A percentile compares a stretch with the other conserved stretches of the same genome.
phyloP scores from a whole-genome alignment of 805 yeast genomes.

The Lipomyces mesembrius region DNA sequence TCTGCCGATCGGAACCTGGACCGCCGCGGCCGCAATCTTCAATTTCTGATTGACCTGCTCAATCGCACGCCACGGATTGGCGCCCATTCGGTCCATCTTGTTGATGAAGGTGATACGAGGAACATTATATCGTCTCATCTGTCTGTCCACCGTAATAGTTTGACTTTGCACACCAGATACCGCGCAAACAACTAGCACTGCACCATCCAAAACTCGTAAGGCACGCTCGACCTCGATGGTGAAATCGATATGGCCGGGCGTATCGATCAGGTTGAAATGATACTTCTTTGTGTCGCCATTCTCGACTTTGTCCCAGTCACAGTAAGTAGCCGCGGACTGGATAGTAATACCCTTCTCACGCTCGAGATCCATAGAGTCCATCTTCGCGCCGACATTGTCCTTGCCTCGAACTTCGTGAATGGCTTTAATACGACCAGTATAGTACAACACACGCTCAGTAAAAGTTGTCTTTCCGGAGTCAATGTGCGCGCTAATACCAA shows the following conservation, averaged over 20 bases:
- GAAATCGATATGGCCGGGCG: conserved; percentile 99
- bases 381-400: conserved; percentile 97
- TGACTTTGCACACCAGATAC: conserved; percentile 98
- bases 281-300: conserved; percentile 58
- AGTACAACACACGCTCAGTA: conserved; percentile 93
- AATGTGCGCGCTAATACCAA: conserved; percentile 97
- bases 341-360: conserved; percentile 98
- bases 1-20: conserved; percentile 96
- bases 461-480: conserved; percentile 98
- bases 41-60: conserved; percentile 87
- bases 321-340: conserved; percentile 98
- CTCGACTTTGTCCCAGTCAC: conserved; percentile 69
- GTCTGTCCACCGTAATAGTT: conserved; percentile 98
- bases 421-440: conserved; percentile 95
- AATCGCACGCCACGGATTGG: conserved; percentile 94
- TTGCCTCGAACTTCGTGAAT: conserved; percentile 92
- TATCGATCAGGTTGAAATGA: conserved; percentile 94
- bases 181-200: conserved; percentile 97
- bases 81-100: conserved; percentile 99
- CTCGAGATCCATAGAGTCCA: conserved; percentile 99
- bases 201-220: conserved; percentile 96
- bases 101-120: conserved; percentile 95
- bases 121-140: conserved; percentile 97
- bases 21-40: conserved; percentile 93
- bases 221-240: conserved; percentile 99